A percentile compares a stretch with the other conserved stretches of the same genome.
Conservation (phyloP, 768 basidiomycete genomes). For the Auriscalpium microsporum region DNA sequence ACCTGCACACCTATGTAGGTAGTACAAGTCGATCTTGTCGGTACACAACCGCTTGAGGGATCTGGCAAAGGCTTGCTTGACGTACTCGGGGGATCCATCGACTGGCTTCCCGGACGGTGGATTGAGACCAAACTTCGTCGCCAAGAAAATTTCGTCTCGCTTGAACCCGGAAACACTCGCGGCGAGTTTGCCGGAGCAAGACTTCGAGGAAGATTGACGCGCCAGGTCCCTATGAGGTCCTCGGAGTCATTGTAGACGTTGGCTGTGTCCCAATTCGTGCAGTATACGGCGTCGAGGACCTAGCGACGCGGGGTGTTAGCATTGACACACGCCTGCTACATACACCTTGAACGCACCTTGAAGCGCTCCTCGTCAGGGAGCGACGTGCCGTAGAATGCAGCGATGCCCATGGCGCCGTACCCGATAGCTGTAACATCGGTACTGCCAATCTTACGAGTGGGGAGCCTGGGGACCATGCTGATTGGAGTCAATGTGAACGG, state of each 20-base stretch:
- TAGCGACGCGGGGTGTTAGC: slow-evolving; percentile 5
- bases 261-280: slow-evolving; percentile 41
- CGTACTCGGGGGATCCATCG: slow-evolving; percentile 22
- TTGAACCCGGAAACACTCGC: slow-evolving; percentile 34
- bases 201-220: neutral
- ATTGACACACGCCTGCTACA: too few relatives aligned
- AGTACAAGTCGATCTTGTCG: slow-evolving; percentile 27
- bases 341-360: slow-evolving; percentile 21
- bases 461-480: slow-evolving; percentile 16
- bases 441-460: slow-evolving; percentile 38
- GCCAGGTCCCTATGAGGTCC: slow-evolving; percentile 40
- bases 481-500: too few relatives aligned
- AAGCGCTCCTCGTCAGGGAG: slow-evolving; percentile 50
- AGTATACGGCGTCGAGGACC: slow-evolving; percentile 37
- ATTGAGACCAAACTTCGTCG: slow-evolving; percentile 29
- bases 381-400: slow-evolving; percentile 36
- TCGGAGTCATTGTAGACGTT: slow-evolving; percentile 35
- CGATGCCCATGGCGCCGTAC: slow-evolving; percentile 54
- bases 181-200: too few relatives aligned
- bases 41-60: slow-evolving; percentile 21
- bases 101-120: slow-evolving; percentile 7
- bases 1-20: slow-evolving; percentile 20
- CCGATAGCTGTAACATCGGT: slow-evolving; percentile 44
- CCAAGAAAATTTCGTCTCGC: slow-evolving; percentile 38
- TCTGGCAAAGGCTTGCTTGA: slow-evolving; percentile 17